phyloP scores from a whole-genome alignment of 306 rosid species.

The Psophocarpus tetragonolobus region DNA sequence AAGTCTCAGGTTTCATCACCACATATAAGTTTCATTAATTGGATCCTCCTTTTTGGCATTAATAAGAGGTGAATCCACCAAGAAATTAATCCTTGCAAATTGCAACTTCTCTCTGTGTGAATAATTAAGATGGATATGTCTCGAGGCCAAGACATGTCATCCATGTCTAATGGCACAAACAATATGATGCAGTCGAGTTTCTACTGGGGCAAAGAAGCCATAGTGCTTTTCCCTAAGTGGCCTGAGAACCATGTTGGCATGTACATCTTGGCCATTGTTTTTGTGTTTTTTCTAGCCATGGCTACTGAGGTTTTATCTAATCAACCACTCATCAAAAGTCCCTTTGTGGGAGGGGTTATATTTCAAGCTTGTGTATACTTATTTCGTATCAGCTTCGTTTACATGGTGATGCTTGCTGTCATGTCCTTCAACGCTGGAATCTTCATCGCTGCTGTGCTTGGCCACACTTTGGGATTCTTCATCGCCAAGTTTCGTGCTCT shows the following conservation, averaged over 20 bases:
- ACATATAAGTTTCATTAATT: not conserved
- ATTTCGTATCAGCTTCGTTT: conserved; percentile 47
- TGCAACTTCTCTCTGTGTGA: not conserved
- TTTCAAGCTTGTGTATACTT: conserved; percentile 38
- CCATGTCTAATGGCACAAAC: not conserved
- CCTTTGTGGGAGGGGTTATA: conserved; percentile 8
- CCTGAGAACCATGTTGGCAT: conserved; percentile 54
- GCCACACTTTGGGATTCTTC: conserved; percentile 70
- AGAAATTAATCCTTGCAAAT: not conserved
- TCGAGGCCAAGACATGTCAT: not conserved
- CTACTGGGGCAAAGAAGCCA: conserved; percentile 72
- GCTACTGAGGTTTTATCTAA: conserved; percentile 47
- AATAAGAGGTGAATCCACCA: conserved; percentile 3
- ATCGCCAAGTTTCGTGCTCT: conserved; percentile 45
- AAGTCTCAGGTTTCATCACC: conserved; percentile 13
- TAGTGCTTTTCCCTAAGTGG: conserved; percentile 60
- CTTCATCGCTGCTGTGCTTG: conserved; percentile 64
- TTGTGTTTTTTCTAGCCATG: conserved; percentile 55
- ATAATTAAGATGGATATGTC: conserved; percentile 22
- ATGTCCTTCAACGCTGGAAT: conserved; percentile 78
- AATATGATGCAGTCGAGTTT: conserved; percentile 55
- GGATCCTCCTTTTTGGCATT: not conserved
- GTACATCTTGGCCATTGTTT: conserved; percentile 60
- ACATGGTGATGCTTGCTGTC: conserved; percentile 72
- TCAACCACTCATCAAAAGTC: conserved; percentile 37